Evolutionary conservation across 306 rosid species (phyloP), one percentile per base, ranked within the genome.

Genomic region (Quercus parvula): DNA sequence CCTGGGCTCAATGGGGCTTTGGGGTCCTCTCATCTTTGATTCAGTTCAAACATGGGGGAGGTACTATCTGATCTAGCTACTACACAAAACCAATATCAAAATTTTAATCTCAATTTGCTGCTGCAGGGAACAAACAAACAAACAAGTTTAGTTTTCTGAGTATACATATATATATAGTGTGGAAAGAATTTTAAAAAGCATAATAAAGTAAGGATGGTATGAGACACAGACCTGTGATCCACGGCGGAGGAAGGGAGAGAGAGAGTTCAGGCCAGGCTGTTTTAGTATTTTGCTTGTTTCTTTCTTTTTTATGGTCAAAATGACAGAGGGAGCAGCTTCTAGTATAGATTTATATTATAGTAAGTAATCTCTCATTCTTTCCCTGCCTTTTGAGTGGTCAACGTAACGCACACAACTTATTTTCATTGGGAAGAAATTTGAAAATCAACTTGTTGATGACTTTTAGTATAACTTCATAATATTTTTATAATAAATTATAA

Each of bases 11-110:
- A 86, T 77, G 75, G 80, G 70, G 81, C 77, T 86, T 1, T 88
- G 88, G 52, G 92, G 83, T 74, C 81, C 90, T 87, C 98, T 92
- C 98, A 95, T 94, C 58, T 80, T 73, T 62, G 75, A 80, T 80
- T 81, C 75, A 71, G 85, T 68, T 55, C 78, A 75, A 67, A 66
- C 77, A 77, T 62, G 14, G 35, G 71, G 59, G 28, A 82, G 75
- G 38, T 52, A 76, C 64, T 81, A 67, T 88, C 76, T 64, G 78
- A 76, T 64, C 77, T 57, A 56, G 57, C 66, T 31, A 54, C 6
- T 1, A 70, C 12, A 27, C 75, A 19, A 62, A 8, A 55, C 56
- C 61, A 75, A n/a, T 49, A 18, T 10, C 27, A 78, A 61, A 11
- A 54, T 62, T 62, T 62, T 62, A 27, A 27, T 62, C 7, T 62